These are phyloP conservation scores for Xylaria scruposa DNA, from an alignment of 495 filamentous ascomycete species.

Conservation along the genomic window DNA sequence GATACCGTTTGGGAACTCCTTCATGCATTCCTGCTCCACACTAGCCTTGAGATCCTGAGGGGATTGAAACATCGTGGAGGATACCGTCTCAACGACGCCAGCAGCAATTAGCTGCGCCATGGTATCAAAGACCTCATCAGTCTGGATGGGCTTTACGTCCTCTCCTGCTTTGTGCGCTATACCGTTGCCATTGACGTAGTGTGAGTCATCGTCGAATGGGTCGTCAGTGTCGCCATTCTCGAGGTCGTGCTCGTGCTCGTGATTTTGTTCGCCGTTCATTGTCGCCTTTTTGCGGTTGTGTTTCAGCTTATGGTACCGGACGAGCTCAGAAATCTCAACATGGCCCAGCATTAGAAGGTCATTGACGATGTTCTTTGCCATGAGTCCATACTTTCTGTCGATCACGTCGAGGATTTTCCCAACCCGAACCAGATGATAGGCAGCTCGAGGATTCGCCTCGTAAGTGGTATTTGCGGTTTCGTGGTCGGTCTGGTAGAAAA, in stretches of 20 bases:
- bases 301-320: conserved; percentile 50
- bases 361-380: conserved; percentile 73
- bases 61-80: conserved; percentile 46
- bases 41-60: conserved; percentile 45
- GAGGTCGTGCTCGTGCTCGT: conserved; percentile 20
- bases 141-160: conserved; percentile 35
- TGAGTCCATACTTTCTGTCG: conserved; percentile 69
- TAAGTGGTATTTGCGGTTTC: conserved; percentile 73
- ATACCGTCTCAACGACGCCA: conserved; percentile 53
- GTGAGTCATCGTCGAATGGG: conserved; percentile 26
- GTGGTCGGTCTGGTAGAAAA: conserved; percentile 72
- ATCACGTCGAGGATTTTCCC: conserved; percentile 83
- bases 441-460: conserved; percentile 74
- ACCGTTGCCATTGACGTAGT: conserved; percentile 32
- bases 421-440: conserved; percentile 79
- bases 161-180: conserved; percentile 21
- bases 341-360: conserved; percentile 80
- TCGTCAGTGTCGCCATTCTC: conserved; percentile 22
- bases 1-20: conserved; percentile 47
- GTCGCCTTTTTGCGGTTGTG: conserved; percentile 39
- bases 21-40: conserved; percentile 51
- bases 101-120: conserved; percentile 52
- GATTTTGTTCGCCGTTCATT: conserved; percentile 40
- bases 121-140: conserved; percentile 46
- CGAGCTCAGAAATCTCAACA: conserved; percentile 72